Percentiles rank a stretch among this genome's conserved stretches.
Conservation (phyloP, 208 protist genomes). For the Leishmania mexicana region DNA sequence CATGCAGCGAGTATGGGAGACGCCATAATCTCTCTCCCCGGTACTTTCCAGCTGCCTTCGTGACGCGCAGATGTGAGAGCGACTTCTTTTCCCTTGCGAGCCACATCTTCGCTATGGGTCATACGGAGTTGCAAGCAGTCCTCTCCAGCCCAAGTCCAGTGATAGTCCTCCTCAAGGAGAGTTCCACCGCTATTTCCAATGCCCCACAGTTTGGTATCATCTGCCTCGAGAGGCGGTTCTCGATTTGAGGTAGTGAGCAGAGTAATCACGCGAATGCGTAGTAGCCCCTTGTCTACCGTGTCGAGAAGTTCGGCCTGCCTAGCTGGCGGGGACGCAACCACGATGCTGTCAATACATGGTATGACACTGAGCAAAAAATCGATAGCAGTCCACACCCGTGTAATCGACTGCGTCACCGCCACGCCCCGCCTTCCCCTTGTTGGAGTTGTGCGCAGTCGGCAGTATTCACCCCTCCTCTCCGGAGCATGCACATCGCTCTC, state of each 20-base stretch:
- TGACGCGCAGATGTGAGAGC: not conserved
- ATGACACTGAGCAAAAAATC: not conserved
- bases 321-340: not conserved
- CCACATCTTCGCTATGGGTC: not conserved
- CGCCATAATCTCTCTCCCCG: not conserved
- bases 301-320: not conserved
- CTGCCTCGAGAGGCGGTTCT: not conserved
- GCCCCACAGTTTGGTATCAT: not conserved
- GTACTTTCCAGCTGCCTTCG: not conserved
- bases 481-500: not conserved
- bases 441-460: not conserved
- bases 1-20: no score
- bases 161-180: not conserved
- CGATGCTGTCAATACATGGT: not conserved
- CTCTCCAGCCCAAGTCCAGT: not conserved
- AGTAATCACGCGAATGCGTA: not conserved
- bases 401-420: not conserved
- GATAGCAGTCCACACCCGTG: not conserved
- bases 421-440: not conserved
- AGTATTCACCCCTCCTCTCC: not conserved
- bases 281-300: not conserved
- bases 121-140: not conserved
- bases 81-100: not conserved
- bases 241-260: not conserved
- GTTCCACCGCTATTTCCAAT: not conserved